Base-by-base conservation (phyloP, 2,329 filamentous ascomycete genomes). In the Aciculosporium take region DNA sequence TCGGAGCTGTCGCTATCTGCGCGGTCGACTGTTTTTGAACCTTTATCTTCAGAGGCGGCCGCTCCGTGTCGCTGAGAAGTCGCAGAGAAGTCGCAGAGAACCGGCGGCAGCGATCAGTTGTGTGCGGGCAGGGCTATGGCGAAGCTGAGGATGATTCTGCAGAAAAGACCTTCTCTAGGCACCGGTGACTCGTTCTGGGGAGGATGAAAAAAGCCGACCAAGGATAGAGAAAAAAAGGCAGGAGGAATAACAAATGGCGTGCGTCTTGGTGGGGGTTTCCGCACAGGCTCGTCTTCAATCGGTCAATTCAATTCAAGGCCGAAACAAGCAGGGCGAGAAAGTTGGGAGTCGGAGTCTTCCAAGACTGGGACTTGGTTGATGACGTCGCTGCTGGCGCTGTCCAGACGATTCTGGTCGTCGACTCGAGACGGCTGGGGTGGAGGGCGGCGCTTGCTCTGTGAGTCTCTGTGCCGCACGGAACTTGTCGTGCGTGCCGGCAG, bases 171-270 rank as follows among this genome's bases (percentile, higher is more conserved):
- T 38, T 37, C 17, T 28, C 33, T 32, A 9, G 41, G 23, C 27
- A 13, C 28, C 21, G 24, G 9, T 42, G 38, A 44, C 43, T 43
- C 45, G 51, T 63, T 45, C 53, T 72, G 74, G 48, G 69, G 71
- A 61, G 71, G 71, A 50, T 75, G 70, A 51, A 68, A 65, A n/a
- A 47, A 69, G 56, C 56, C 66, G 56, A 56, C 73, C 64, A 55
- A 68, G 58, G 52, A 62, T 54, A 63, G 68, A 13, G 12, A 68
- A 57, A 71, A 63, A 55, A 68, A 56, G 57, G 68, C 60, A 54
- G 55, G 58, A 56, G 59, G 60, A 52, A n/a, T n/a, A n/a, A n/a
- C 54, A 61, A 62, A 57, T 57, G 60, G 63, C 58, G 61, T 68
- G 68, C 69, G 69, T 72, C 58, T 28, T 42, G 65, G 69, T 59